Base-by-base conservation (phyloP, 768 basidiomycete genomes). In the Phlebiopsis flavidoalba region DNA sequence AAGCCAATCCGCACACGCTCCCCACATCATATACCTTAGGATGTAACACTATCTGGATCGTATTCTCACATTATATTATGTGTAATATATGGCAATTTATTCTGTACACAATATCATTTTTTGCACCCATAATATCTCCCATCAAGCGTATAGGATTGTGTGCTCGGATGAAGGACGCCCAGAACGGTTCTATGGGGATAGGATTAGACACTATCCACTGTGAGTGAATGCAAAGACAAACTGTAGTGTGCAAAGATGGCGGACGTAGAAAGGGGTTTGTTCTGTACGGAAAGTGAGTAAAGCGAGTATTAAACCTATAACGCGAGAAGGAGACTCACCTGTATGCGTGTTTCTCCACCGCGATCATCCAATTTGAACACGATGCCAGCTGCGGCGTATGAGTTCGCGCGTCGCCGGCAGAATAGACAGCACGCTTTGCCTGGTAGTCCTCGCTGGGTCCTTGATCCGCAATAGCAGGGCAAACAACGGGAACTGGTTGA, bases 401-500 rank as follows among this genome's bases (percentile, higher is more conserved):
- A 47, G 22, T 48, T 6, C 5, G 8, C 15, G 21, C n/a, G 3
- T 3, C 46, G 24, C 10, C 40, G 3, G 3, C n/a, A 43, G 43
- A 50, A n/a, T n/a, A n/a, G 21, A 8, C 2, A 8, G 24, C 24
- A 57, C 70, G 57, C 67, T 2, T 58, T 6, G 89, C 95, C 91
- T 60, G 96, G 93, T 8, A 97, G 68, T 31, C 96, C n/a, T 79
- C 66, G 81, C 80, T 1, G 93, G 87, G 68, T 96, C 93, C 71
- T 98, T 97, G 8, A 86, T 64, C 26, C 92, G 79, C 33, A 98
- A 71, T 81, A 95, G 85, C 31, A 98, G 71, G 0, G 88, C 89
- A 71, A 98, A 98, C 2, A 98, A 76, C 1, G 96, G 95, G 64
- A 97, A 97, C 64, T 93, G 88, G 63, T 97, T 95, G 79, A 98